phyloP scores from a whole-genome alignment of 805 yeast species.

The Zygosaccharomyces siamensis region DNA sequence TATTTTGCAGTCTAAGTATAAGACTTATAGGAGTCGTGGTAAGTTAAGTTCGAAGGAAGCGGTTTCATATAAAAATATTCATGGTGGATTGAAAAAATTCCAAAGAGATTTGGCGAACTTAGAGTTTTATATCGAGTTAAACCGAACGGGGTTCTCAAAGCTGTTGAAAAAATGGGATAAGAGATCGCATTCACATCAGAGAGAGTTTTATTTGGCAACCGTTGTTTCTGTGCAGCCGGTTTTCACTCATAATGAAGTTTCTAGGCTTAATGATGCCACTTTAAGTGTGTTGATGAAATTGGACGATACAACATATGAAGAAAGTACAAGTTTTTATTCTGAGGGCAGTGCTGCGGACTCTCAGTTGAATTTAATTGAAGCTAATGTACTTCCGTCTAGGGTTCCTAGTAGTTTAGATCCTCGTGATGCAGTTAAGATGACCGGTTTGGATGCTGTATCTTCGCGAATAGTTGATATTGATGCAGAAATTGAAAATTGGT shows the following conservation, averaged over 20 bases:
- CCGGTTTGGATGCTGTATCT: background rate
- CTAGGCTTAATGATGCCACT: slow-evolving; percentile 70
- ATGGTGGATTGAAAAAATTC: slow-evolving; percentile 84
- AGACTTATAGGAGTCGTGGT: slow-evolving; percentile 42
- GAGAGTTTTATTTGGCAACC: slow-evolving; percentile 83
- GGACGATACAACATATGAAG: slow-evolving; percentile 27
- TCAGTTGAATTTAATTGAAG: slow-evolving; percentile 3
- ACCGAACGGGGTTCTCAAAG: slow-evolving; percentile 93
- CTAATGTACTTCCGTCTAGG: background rate
- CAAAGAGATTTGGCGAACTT: slow-evolving; percentile 82
- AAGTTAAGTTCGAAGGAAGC: slow-evolving; percentile 54
- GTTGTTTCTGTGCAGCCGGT: slow-evolving; percentile 97
- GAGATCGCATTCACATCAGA: slow-evolving; percentile 88
- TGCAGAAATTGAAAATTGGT: slow-evolving; percentile 34
- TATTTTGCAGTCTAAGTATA: slow-evolving; percentile 66
- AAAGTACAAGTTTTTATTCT: slow-evolving; percentile 25
- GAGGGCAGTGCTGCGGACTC: slow-evolving; percentile 4
- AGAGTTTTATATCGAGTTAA: slow-evolving; percentile 90
- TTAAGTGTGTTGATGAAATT: slow-evolving; percentile 27
- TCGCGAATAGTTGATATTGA: slow-evolving; percentile 16
- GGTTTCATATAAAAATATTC: slow-evolving; percentile 72
- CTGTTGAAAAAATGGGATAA: slow-evolving; percentile 98
- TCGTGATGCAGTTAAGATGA: background rate
- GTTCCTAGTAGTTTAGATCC: background rate
- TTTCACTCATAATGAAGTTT: slow-evolving; percentile 83